Percentiles rank a stretch among this genome's conserved stretches.
phyloP scores from a whole-genome alignment of 2,329 filamentous ascomycete genomes.

The Penicillium concentricum region DNA sequence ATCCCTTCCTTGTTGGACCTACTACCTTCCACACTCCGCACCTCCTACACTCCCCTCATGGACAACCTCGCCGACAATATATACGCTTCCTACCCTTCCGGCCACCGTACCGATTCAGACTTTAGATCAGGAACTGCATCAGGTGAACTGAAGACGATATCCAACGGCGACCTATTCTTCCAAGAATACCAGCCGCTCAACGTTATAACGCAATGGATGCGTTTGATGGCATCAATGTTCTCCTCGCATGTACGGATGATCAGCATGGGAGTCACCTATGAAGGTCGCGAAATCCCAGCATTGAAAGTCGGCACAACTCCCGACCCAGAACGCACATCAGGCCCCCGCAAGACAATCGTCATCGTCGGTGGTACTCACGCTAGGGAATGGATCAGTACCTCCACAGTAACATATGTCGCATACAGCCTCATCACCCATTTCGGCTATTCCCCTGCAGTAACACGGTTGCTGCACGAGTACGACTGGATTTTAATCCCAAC shows the following conservation, averaged over 20 bases:
- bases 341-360: slow-evolving; percentile 71
- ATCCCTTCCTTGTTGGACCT: slow-evolving; percentile 72
- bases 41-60: slow-evolving; percentile 72
- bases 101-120: slow-evolving; percentile 31
- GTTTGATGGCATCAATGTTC: slow-evolving; percentile 84
- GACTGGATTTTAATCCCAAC: slow-evolving; percentile 88
- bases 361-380: slow-evolving; percentile 87
- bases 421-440: slow-evolving; percentile 85
- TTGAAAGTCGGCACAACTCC: slow-evolving; percentile 67
- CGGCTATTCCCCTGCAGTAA: slow-evolving; percentile 68
- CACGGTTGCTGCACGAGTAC: slow-evolving; percentile 75
- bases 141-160: slow-evolving; percentile 32
- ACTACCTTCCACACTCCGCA: slow-evolving; percentile 71
- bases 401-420: slow-evolving; percentile 85
- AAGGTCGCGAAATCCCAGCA: slow-evolving; percentile 82
- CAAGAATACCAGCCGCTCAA: slow-evolving; percentile 85
- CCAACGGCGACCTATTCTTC: slow-evolving; percentile 72
- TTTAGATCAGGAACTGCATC: slow-evolving; percentile 31
- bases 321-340: slow-evolving; percentile 47
- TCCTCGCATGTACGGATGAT: slow-evolving; percentile 72
- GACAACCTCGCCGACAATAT: slow-evolving; percentile 76
- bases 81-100: slow-evolving; percentile 68
- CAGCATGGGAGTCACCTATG: slow-evolving; percentile 78
- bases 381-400: slow-evolving; percentile 93
- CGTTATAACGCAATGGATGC: slow-evolving; percentile 89